Conservation (phyloP, 768 basidiomycete species). For the Thelephora aurantiotincta region DNA sequence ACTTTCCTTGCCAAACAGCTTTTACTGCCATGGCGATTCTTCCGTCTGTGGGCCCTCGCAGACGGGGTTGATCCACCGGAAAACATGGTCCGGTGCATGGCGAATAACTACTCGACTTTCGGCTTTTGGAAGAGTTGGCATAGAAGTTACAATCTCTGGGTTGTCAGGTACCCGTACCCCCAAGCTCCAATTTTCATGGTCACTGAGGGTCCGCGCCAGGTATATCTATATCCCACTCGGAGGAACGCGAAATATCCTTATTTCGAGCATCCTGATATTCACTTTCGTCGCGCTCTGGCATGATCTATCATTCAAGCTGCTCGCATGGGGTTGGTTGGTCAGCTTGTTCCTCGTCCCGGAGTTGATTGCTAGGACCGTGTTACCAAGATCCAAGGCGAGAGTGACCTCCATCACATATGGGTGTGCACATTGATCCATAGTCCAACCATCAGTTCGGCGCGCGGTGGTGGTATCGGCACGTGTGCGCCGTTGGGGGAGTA, state of each 20-base stretch:
- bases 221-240: constrained; percentile 94
- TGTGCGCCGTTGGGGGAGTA: constrained; percentile 71
- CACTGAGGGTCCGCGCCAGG: constrained; percentile 23
- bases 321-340: constrained; percentile 96
- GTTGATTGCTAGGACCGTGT: constrained; percentile 39
- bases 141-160: constrained; percentile 91
- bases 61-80: constrained; percentile 91
- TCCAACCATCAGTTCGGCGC: constrained; percentile 41
- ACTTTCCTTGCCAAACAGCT: constrained; percentile 33
- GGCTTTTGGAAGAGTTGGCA: constrained; percentile 99
- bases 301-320: constrained; percentile 72
- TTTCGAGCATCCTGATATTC: constrained; percentile 72
- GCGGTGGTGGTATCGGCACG: constrained; percentile 71
- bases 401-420: neutral
- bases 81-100: constrained; percentile 98
- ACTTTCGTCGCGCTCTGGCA: constrained; percentile 98
- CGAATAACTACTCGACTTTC: constrained; percentile 85
- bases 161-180: constrained; percentile 47
- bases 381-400: constrained; percentile 55
- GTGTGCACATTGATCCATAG: neutral
- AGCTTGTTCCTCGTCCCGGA: constrained; percentile 86
- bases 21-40: constrained; percentile 91
- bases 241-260: constrained; percentile 38
- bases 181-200: neutral
- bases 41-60: constrained; percentile 82